A percentile compares a stretch with the other conserved stretches of the same genome.
phyloP scores from a whole-genome alignment of 257 asterid genomes.

The Scutellaria barbata region DNA sequence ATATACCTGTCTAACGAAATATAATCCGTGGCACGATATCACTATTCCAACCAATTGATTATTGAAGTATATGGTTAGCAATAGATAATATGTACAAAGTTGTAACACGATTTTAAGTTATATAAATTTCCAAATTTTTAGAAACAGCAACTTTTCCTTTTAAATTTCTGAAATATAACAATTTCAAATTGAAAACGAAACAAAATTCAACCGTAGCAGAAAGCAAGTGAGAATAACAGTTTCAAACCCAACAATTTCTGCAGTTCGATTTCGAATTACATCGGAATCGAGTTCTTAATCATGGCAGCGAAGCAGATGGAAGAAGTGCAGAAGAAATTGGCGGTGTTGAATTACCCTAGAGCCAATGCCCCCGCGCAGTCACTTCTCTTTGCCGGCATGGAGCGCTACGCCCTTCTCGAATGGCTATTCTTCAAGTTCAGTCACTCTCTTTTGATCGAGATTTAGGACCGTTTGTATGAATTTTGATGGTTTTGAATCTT shows the following conservation, averaged over 20 bases:
- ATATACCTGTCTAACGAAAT: no score
- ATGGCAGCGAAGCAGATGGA: slow-evolving; percentile 97
- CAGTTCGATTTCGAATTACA: slow-evolving; percentile 16
- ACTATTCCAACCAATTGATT: no score
- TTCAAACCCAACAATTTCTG: slow-evolving; percentile 25
- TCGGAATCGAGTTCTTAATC: slow-evolving; percentile 19
- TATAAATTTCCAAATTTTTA: background rate
- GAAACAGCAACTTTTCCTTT: slow-evolving; percentile 17
- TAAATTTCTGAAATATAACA: background rate
- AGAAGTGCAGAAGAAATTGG: slow-evolving; percentile 80
- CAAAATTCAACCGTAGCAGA: slow-evolving; percentile 28
- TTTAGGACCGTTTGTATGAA: background rate
- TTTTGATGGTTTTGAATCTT: background rate
- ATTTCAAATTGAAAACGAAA: slow-evolving; percentile 18
- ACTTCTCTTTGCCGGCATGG: slow-evolving; percentile 99
- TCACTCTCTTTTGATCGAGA: background rate
- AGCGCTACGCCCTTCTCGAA: slow-evolving; percentile 96
- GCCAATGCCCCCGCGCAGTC: slow-evolving; percentile 95
- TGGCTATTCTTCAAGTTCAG: slow-evolving; percentile 95
- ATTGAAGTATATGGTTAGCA: no score
- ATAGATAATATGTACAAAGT: no score
- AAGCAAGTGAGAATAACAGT: background rate
- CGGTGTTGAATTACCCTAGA: slow-evolving; percentile 70
- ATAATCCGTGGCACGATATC: no score
- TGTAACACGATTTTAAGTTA: background rate